Evolutionary conservation across 2,329 filamentous ascomycete genomes (phyloP), one percentile per base, ranked within the genome.

Genomic region (Helotiales sp.): DNA sequence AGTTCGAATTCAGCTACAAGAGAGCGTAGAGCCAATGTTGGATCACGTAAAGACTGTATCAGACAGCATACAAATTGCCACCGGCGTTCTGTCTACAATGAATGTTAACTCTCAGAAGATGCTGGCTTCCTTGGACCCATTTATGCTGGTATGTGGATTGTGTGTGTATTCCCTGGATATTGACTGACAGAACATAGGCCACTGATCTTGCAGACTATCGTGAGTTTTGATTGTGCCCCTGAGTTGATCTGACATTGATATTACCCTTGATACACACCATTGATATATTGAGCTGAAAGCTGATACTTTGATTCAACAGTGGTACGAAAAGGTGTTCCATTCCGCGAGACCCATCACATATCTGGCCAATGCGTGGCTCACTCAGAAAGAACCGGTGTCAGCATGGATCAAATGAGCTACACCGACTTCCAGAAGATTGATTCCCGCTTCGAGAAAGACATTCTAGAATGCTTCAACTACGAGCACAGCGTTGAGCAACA

Each of bases 1-100:
- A 64, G 59, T 19, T 29, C 2, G 30, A 40, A 7, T 30, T 8
- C 27, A 59, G 56, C 75, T 96, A n/a, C 91, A 96, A 75, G 91
- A 96, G 76, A 88, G 85, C 58, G 87, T 90, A 61, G 89, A 96
- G 79, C 88, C 89, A n/a, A 85, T 96, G 76, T 83, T 96, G 49
- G 90, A 96, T 73, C 84, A 87, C 71, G 83, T 93, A 74, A 90
- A 92, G 81, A 93, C 90, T 5, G 81, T 95, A 61, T 82, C 81
- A 56, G 89, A 96, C 77, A 91, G 88, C 69, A 81, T 96, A 54
- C 85, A 88, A 73, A 96, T 96, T 66, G 89, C 90, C 27, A 89
- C 89, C 24, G 89, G 92, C 54, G 88, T 96, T 5, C 79, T 96
- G 3, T 84, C 85, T 1, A 96, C 90, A 0, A 77, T 96, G 10